phyloP scores from a whole-genome alignment of 345 rosid species.

The Carallia pectinifolia region DNA sequence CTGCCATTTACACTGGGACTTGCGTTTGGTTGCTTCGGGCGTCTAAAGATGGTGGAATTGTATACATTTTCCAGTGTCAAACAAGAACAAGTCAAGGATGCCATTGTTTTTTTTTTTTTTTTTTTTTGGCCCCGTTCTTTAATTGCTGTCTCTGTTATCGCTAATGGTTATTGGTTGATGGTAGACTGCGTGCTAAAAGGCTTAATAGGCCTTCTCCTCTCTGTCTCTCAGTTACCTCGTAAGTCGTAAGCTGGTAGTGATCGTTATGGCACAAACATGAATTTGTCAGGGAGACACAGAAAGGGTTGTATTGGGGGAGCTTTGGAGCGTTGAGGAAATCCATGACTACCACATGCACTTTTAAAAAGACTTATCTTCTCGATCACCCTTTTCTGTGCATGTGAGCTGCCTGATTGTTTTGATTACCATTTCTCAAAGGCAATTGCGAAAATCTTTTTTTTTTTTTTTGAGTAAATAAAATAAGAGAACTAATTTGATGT shows the following conservation, averaged over 20 bases:
- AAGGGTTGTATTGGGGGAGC: no score
- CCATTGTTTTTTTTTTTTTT: slow-evolving; percentile 15
- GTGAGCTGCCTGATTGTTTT: background rate
- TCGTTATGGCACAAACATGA: background rate
- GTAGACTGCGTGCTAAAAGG: no score
- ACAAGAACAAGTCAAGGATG: slow-evolving; percentile 30
- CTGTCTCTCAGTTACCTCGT: no score
- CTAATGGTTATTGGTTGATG: no score
- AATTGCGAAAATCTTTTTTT: no score
- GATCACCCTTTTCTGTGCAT: background rate
- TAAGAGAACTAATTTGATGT: no score
- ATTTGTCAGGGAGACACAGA: slow-evolving; percentile 2
- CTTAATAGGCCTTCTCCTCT: no score
- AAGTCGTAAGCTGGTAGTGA: no score
- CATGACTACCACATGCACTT: slow-evolving; percentile 5
- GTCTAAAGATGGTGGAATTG: slow-evolving; percentile 18
- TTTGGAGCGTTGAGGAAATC: slow-evolving; percentile 5
- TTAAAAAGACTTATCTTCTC: background rate
- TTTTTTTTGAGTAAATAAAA: no score
- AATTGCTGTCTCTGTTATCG: no score
- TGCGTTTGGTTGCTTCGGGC: slow-evolving; percentile 4
- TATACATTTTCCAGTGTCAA: slow-evolving; percentile 40
- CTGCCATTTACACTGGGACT: background rate
- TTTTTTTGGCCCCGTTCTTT: no score
- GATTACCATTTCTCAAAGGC: no score